Conservation (phyloP, 768 basidiomycete genomes). For the Tricholoma bakamatsutake region DNA sequence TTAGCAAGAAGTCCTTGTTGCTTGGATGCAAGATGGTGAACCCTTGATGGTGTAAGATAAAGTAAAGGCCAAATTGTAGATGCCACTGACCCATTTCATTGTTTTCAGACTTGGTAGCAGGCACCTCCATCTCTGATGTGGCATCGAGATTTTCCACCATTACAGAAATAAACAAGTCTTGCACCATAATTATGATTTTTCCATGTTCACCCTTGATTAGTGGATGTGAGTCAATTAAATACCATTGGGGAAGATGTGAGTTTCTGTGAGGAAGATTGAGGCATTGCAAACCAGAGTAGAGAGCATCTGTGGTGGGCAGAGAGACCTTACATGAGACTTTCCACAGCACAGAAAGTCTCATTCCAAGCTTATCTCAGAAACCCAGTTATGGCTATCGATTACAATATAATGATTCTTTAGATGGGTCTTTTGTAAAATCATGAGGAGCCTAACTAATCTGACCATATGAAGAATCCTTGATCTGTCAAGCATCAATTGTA, state of each 20-base stretch:
- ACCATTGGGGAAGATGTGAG: neutral
- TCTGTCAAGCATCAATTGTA: neutral
- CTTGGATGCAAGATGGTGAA: neutral
- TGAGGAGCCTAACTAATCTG: neutral
- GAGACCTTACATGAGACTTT: neutral
- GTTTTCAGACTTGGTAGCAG: neutral
- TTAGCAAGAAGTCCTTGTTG: neutral
- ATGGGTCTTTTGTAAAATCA: neutral
- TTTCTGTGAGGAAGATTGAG: neutral
- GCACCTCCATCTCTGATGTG: neutral
- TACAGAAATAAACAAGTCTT: neutral
- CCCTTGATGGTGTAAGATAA: neutral
- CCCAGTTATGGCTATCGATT: neutral
- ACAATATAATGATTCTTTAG: neutral
- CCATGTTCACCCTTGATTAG: neutral
- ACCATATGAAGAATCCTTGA: neutral
- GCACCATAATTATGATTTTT: neutral
- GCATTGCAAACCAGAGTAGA: neutral
- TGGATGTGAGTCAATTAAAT: neutral
- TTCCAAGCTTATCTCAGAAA: neutral
- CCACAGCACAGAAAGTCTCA: neutral
- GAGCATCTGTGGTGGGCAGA: neutral
- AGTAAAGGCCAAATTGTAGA: neutral
- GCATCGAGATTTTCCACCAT: neutral
- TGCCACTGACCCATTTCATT: neutral